These are phyloP conservation scores for Tuber aestivum DNA, from an alignment of 495 filamentous ascomycete genomes.

Conservation along the genomic window DNA sequence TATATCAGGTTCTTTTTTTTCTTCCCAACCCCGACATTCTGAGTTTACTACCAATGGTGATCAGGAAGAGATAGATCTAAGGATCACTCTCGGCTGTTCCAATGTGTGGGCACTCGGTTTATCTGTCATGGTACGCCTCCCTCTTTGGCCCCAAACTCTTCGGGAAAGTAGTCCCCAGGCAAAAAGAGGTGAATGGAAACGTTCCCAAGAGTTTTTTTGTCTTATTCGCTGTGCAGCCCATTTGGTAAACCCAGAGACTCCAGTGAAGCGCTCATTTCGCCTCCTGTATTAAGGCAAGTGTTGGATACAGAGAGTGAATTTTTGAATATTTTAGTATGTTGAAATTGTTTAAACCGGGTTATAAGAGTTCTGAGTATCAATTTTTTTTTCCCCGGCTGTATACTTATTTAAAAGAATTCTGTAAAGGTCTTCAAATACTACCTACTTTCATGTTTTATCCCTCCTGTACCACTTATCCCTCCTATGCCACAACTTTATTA, in stretches of 20 bases:
- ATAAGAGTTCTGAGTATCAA: background rate
- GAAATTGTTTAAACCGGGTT: background rate
- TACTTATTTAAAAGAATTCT: background rate
- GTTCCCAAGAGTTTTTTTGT: background rate
- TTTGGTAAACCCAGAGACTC: background rate
- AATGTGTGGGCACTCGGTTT: background rate
- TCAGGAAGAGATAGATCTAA: background rate
- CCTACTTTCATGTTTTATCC: too few relatives aligned
- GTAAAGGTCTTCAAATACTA: too few relatives aligned
- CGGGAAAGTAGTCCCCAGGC: too few relatives aligned
- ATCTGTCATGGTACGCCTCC: background rate
- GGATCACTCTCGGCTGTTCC: background rate
- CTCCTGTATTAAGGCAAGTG: background rate
- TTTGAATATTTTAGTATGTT: background rate
- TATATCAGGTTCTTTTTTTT: background rate
- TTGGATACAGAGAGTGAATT: background rate
- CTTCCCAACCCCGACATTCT: background rate
- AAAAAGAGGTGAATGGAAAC: background rate
- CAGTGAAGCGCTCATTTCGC: background rate
- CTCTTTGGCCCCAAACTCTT: too few relatives aligned
- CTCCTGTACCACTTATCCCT: too few relatives aligned
- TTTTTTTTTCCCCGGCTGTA: background rate
- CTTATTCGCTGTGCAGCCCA: background rate
- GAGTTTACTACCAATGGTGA: background rate
- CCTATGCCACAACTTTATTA: too few relatives aligned